Conservation (phyloP, 495 filamentous ascomycete species). For the Sabuloglossum arenarium region DNA sequence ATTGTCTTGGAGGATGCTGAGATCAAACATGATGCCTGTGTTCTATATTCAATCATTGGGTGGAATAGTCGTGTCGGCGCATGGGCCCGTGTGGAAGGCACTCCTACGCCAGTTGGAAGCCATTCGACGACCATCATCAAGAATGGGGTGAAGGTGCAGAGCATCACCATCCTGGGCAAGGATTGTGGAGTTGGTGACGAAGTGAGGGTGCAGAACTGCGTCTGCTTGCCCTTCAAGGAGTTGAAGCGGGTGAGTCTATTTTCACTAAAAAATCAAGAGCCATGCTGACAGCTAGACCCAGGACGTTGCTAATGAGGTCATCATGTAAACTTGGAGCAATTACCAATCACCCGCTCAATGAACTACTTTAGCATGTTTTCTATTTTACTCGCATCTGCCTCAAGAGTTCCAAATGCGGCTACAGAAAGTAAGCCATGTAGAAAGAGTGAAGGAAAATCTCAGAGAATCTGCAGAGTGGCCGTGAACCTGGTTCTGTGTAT, state of each 20-base stretch:
- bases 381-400: not conserved
- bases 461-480: too few species aligned
- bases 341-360: too few species aligned
- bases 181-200: constrained; percentile 92
- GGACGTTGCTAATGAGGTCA: constrained; percentile 89
- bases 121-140: constrained; percentile 91
- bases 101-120: constrained; percentile 69
- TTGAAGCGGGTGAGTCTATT: constrained; percentile 71
- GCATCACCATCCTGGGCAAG: constrained; percentile 93
- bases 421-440: not conserved
- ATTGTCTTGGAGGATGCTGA: constrained; percentile 92
- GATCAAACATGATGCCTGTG: constrained; percentile 92
- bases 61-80: constrained; percentile 92
- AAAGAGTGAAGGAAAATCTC: not conserved
- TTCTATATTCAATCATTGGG: constrained; percentile 91
- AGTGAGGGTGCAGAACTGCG: constrained; percentile 93
- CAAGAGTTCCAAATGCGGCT: not conserved
- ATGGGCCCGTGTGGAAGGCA: constrained; percentile 95
- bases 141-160: constrained; percentile 96
- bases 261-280: not conserved
- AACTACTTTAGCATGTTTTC: not conserved
- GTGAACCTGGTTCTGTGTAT: too few species aligned
- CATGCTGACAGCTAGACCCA: constrained; percentile 22
- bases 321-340: constrained; percentile 48
- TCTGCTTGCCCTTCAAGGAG: constrained; percentile 96